Percentiles rank a stretch among this genome's conserved stretches.
phyloP scores from a whole-genome alignment of 371 early-diverging fungal genomes.

The Mortierella sp. region DNA sequence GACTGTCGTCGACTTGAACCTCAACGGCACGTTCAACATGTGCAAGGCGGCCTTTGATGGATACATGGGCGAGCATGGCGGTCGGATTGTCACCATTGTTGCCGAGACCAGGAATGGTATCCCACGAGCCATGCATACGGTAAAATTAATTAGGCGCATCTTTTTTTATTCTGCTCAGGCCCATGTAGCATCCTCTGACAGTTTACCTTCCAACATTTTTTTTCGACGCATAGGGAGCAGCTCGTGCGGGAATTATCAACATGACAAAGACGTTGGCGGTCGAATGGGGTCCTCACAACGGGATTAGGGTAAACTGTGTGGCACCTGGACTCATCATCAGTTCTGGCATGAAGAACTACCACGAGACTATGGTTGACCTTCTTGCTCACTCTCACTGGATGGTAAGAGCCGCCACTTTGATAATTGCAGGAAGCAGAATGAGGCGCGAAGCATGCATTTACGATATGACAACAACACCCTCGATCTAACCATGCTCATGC shows the following conservation, averaged over 20 bases:
- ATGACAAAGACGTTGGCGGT: slow-evolving; percentile 64
- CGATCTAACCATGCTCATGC: background rate
- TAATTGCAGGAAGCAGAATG: too few species aligned
- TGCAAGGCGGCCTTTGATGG: slow-evolving; percentile 57
- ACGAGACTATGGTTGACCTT: slow-evolving; percentile 53
- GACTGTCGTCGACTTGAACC: slow-evolving; percentile 67
- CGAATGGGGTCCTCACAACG: slow-evolving; percentile 65
- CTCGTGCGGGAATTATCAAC: slow-evolving; percentile 54
- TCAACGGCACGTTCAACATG: slow-evolving; percentile 66
- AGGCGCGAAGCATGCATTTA: too few species aligned
- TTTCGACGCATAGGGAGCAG: slow-evolving; percentile 32
- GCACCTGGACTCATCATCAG: slow-evolving; percentile 68
- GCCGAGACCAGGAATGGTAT: slow-evolving; percentile 65
- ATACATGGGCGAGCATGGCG: slow-evolving; percentile 63
- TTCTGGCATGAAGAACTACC: slow-evolving; percentile 66
- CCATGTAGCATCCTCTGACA: background rate
- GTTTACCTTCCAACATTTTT: background rate
- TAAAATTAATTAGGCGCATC: slow-evolving; percentile 12
- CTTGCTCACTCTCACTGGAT: slow-evolving; percentile 39
- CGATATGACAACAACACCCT: background rate
- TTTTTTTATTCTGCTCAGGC: background rate
- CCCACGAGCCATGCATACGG: slow-evolving; percentile 54
- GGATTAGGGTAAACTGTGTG: slow-evolving; percentile 67
- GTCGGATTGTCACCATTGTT: slow-evolving; percentile 64
- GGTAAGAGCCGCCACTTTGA: slow-evolving; percentile 29